Conservation (phyloP, 1,284 basidiomycete species). For the Sutorius eximius region DNA sequence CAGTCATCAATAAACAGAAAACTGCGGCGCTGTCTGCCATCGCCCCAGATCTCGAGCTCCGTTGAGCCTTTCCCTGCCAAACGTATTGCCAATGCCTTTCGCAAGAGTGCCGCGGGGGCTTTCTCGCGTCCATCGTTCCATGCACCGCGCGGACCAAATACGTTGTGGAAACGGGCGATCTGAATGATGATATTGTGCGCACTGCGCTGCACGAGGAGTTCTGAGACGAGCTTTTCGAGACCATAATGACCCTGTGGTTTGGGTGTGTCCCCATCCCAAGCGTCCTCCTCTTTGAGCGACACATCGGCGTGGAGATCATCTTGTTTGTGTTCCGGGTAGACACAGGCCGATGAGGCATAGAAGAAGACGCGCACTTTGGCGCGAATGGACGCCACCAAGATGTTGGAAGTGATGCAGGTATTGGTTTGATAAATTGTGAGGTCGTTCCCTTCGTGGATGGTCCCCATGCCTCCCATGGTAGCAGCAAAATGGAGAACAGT, state of each 20-base stretch:
- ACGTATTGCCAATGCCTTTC: conserved; percentile 47
- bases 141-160: conserved; percentile 54
- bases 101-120: conserved; percentile 55
- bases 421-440: conserved; percentile 51
- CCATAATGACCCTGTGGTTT: conserved; percentile 58
- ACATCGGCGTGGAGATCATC: conserved; percentile 34
- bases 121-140: conserved; percentile 59
- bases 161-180: conserved; percentile 59
- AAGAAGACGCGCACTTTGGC: conserved; percentile 47
- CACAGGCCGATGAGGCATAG: conserved; percentile 60
- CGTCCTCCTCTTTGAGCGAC: conserved; percentile 48
- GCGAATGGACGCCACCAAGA: conserved; percentile 42
- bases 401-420: conserved; percentile 48
- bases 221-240: conserved; percentile 55
- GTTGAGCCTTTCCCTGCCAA: conserved; percentile 3
- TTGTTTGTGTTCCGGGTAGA: conserved; percentile 53
- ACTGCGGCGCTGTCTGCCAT: conserved; percentile 51
- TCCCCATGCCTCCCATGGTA: conserved; percentile 63
- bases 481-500: conserved; percentile 58
- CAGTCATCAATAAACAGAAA: conserved; percentile 58
- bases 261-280: conserved; percentile 39
- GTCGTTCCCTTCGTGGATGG: conserved; percentile 54
- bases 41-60: conserved; percentile 57
- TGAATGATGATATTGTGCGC: conserved; percentile 38
- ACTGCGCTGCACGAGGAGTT: conserved; percentile 44